Evolutionary conservation across 2,329 filamentous ascomycete species (phyloP), one percentile per base, ranked within the genome.

Genomic region (Stagonosporopsis cucurbitacearum): DNA sequence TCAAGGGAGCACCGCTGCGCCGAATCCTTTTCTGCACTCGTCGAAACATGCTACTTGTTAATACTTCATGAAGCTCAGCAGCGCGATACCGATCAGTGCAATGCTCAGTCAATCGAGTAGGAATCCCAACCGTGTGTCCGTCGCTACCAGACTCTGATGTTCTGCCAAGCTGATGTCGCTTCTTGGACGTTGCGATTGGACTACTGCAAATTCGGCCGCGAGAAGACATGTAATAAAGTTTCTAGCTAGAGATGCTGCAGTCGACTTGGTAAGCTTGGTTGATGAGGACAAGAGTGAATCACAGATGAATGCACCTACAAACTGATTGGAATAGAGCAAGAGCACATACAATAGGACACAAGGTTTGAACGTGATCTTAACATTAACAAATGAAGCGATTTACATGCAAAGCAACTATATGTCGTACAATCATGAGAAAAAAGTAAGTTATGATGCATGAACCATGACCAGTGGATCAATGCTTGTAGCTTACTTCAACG

Each of bases 341-440:
- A 19, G 15, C 12, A 19, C 25, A 6, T 6, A 32, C 12, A 1
- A 44, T 25, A 26, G 11, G 36, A 23, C 32, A 11, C 30, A 28
- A 9, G 23, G 19, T 44, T 30, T 40, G 53, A 63, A 64, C 39
- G 51, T 44, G 56, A 64, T 53, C 57, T 47, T 63, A 60, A 48
- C 50, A 64, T 62, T 65, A 28, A 12, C 49, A 41, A 32, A 30
- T 48, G 43, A 41, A 17, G 32, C 40, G 33, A 43, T 39, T 12
- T 48, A 51, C 32, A 52, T 40, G 17, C 39, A 23, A 17, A 51
- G 54, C 13, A 57, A 54, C 50, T 36, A 37, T 41, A 54, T 39
- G 30, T 49, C 50, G 37, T 58, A 42, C 28, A 44, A 22, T 47
- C 42, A 30, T 42, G 17, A 57, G 15, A 39, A 22, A 28, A 30